Evolutionary conservation across 202 grass and related monocot genomes (phyloP), one percentile per base, ranked within the genome.

Genomic region (Carex arenaria): DNA sequence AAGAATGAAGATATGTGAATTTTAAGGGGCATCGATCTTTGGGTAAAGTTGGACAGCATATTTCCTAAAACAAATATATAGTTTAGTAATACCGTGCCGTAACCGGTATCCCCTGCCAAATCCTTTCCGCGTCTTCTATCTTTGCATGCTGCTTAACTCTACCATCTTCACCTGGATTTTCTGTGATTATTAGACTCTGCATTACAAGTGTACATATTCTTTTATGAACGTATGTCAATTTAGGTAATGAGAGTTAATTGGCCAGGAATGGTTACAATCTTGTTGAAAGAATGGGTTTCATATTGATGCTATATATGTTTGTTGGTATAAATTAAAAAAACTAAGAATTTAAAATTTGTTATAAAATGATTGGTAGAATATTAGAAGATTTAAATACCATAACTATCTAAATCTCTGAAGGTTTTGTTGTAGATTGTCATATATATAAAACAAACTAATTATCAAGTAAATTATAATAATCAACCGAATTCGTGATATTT

Each of bases 71-170:
- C 47, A 74, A 74, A 54, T 26, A 43, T 43, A 43, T 9, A 55
- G 71, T 75, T 54, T 75, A 75, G 49, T 75, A 54, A 55, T 73
- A 73, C 49, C 72, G 23, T 75, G 22, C 49, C 72, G 26, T 75
- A 75, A 55, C 43, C 13, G 49, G 43, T 75, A 75, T 54, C 26
- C 1, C 42, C 23, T 75, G 71, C 51, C 71, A 32, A 55, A 30
- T 55, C 47, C 71, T 75, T 32, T 75, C n/a, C 13, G 13, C 14
- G 20, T 30, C 71, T 75, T 75, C 26, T 55, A 75, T 75, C 12
- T 32, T 13, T 65, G 10, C 10, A 63, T 63, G n/a, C n/a, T 59
- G 17, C 13, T 4, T n/a, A 59, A 59, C 55, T 5, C 18, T 59
- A 15, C 55, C 13, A 26, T 32, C 49, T 75, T 18, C 71, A 30